Evolutionary conservation across 306 rosid genomes (phyloP).

Genomic region (Abrus pulchellus): DNA sequence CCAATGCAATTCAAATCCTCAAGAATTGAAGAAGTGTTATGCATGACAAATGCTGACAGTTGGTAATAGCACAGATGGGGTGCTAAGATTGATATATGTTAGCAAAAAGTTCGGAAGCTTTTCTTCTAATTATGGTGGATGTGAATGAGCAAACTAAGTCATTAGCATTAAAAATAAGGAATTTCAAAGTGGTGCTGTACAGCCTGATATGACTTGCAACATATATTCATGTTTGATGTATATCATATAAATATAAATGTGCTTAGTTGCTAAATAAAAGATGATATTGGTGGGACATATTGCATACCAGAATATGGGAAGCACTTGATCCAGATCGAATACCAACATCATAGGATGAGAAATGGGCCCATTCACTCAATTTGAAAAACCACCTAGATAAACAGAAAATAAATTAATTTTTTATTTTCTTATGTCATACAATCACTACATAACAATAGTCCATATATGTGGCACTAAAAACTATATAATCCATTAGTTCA

Average conservation of each 20-base stretch:
- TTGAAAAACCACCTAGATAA: constrained; percentile 89
- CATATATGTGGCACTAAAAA: constrained; percentile 28
- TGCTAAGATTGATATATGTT: constrained; percentile 21
- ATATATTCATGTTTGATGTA: constrained; percentile 16
- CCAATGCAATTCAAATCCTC: constrained; percentile 25
- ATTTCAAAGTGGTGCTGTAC: constrained; percentile 18
- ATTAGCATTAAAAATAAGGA: neutral
- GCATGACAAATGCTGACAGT: constrained; percentile 23
- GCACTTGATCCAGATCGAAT: constrained; percentile 91
- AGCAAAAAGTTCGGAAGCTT: constrained; percentile 37
- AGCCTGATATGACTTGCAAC: constrained; percentile 35
- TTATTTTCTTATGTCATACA: constrained; percentile 35
- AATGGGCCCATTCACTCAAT: constrained; percentile 96
- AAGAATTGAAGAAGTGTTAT: neutral
- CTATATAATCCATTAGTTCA: constrained; percentile 34
- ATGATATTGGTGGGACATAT: constrained; percentile 26
- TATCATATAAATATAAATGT: constrained; percentile 6
- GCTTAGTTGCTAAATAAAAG: constrained; percentile 23
- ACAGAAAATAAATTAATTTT: constrained; percentile 22
- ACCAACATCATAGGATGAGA: constrained; percentile 91
- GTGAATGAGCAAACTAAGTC: constrained; percentile 20
- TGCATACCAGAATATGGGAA: constrained; percentile 83
- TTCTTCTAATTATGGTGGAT: constrained; percentile 27
- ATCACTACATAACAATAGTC: constrained; percentile 25
- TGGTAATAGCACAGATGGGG: constrained; percentile 36